phyloP scores from a whole-genome alignment of 768 basidiomycete genomes.

The Mrakia hoshinonis region DNA sequence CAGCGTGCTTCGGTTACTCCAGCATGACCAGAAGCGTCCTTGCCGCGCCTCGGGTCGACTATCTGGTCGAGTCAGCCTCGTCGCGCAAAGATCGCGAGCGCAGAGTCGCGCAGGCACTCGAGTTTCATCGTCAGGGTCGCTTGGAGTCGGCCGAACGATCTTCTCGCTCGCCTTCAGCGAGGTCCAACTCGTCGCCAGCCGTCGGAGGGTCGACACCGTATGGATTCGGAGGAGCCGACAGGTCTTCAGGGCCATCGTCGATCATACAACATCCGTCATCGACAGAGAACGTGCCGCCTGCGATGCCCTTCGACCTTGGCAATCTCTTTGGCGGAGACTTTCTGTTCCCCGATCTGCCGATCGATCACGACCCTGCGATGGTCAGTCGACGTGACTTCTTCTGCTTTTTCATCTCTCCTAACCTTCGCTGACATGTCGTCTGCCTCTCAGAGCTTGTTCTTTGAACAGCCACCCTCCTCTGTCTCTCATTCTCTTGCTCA shows the following conservation, averaged over 20 bases:
- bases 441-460: no score
- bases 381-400: no score
- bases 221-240: no score
- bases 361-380: neutral
- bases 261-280: neutral
- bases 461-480: no score
- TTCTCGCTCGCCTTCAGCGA: neutral
- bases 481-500: no score
- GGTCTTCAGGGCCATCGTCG: no score
- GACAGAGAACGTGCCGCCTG: no score
- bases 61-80: neutral
- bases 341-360: neutral
- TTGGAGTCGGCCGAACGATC: neutral
- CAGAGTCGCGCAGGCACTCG: neutral
- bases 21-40: constrained; percentile 21
- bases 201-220: no score
- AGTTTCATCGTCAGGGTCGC: neutral
- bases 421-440: no score
- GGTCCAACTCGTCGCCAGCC: no score
- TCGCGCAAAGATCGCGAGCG: neutral
- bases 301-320: neutral
- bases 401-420: no score
- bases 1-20: no score
- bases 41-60: constrained; percentile 19
- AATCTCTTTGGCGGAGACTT: neutral